phyloP scores from a whole-genome alignment of 176 grass and related monocot species.

The Oryza officinalis region DNA sequence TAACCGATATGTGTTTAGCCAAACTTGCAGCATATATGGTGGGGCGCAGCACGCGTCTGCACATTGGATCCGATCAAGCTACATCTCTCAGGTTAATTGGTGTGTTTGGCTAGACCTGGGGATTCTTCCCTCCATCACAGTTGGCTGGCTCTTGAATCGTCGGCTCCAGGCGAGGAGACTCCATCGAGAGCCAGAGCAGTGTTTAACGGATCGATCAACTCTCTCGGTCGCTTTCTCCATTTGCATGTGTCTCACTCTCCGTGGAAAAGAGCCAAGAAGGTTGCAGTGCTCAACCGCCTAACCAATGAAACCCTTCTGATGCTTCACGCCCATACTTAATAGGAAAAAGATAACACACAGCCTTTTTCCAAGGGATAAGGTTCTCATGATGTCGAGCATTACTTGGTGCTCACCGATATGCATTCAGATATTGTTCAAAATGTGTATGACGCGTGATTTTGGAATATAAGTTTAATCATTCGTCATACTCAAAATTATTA shows the following conservation, averaged over 20 bases:
- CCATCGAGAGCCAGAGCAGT: conserved; percentile 8
- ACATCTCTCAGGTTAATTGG: not conserved
- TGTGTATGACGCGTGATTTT: too few relatives aligned
- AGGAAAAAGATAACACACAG: not conserved
- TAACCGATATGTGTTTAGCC: too few relatives aligned
- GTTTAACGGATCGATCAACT: not conserved
- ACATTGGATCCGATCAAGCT: not conserved
- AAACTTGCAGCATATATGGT: too few relatives aligned
- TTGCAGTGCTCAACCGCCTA: not conserved
- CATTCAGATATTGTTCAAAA: not conserved
- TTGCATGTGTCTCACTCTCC: not conserved
- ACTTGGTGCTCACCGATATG: not conserved
- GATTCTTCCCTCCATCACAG: not conserved
- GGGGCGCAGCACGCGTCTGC: not conserved
- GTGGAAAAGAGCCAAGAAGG: not conserved
- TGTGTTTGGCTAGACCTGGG: not conserved
- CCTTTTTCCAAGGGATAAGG: not conserved
- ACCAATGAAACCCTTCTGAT: not conserved
- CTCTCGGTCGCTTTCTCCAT: conserved; percentile 13
- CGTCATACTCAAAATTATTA: too few relatives aligned
- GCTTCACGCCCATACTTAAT: not conserved
- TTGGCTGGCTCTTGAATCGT: not conserved
- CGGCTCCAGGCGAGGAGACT: not conserved
- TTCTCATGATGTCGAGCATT: not conserved
- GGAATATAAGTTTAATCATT: too few relatives aligned